A percentile compares a stretch with the other conserved stretches of the same genome.
phyloP scores from a whole-genome alignment of 176 grass and related monocot species.

The Oryza longistaminata region DNA sequence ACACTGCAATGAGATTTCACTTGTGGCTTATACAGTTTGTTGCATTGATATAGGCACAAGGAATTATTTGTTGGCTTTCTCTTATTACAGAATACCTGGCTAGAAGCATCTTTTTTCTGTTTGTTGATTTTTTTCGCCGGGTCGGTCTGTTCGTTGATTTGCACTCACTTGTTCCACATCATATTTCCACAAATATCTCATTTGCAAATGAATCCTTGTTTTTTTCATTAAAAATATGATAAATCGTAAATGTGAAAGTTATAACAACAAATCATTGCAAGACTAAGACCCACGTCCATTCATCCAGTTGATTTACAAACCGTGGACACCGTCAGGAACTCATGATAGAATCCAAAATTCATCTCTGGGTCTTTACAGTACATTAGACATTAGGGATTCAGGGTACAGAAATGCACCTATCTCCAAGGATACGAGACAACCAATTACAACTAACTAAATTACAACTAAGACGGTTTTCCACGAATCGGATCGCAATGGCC shows the following conservation, averaged over 20 bases:
- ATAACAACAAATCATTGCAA: not conserved
- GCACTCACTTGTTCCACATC: not conserved
- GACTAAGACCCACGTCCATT: not conserved
- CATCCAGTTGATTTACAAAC: not conserved
- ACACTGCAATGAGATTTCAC: not conserved
- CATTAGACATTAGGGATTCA: too few relatives aligned
- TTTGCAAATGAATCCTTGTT: not conserved
- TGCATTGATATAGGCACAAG: not conserved
- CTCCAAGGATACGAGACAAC: not conserved
- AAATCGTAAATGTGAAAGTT: not conserved
- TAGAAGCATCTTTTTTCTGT: not conserved
- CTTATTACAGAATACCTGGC: not conserved
- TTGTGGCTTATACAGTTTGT: not conserved
- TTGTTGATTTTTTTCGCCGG: too few relatives aligned
- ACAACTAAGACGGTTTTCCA: too few relatives aligned
- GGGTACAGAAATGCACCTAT: not conserved
- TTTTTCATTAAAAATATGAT: too few relatives aligned
- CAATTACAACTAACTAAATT: not conserved
- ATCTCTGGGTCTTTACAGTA: too few relatives aligned
- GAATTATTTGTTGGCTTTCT: not conserved
- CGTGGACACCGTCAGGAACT: too few relatives aligned
- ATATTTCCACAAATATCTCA: not conserved
- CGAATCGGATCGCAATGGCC: not conserved
- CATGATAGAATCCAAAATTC: not conserved
- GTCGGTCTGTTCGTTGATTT: not conserved